Conservation (phyloP, 208 protist species). For the Acanthamoeba royreba region DNA sequence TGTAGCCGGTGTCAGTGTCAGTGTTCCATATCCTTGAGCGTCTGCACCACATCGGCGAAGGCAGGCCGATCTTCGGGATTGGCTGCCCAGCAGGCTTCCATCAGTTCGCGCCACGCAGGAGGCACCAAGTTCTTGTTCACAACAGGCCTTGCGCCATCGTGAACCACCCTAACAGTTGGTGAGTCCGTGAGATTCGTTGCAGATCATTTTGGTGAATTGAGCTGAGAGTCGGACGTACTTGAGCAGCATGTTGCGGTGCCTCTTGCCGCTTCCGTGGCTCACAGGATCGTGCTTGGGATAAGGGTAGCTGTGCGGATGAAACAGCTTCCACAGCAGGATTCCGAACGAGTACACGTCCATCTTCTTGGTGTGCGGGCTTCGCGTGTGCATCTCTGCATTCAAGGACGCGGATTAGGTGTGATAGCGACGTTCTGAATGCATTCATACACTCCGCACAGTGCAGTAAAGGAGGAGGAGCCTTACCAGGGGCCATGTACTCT, state of each 20-base stretch:
- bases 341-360: constrained; percentile 42
- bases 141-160: neutral
- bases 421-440: neutral
- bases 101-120: constrained; percentile 15
- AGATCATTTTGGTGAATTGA: no score
- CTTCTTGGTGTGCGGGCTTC: neutral
- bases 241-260: neutral
- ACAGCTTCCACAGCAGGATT: constrained; percentile 43
- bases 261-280: neutral
- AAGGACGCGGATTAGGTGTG: neutral
- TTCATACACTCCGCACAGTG: neutral
- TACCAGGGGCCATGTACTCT: constrained; percentile 38
- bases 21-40: neutral
- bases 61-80: neutral
- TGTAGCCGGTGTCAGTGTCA: no score
- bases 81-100: constrained; percentile 23
- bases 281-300: neutral
- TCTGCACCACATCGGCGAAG: neutral
- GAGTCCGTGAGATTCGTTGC: neutral
- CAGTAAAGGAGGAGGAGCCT: neutral
- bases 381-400: neutral
- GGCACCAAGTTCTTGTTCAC: neutral
- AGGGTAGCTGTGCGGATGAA: neutral
- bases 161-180: neutral
- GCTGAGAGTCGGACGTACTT: neutral